phyloP scores from a whole-genome alignment of 305 asterid species.

The Caryopteris hybrid region DNA sequence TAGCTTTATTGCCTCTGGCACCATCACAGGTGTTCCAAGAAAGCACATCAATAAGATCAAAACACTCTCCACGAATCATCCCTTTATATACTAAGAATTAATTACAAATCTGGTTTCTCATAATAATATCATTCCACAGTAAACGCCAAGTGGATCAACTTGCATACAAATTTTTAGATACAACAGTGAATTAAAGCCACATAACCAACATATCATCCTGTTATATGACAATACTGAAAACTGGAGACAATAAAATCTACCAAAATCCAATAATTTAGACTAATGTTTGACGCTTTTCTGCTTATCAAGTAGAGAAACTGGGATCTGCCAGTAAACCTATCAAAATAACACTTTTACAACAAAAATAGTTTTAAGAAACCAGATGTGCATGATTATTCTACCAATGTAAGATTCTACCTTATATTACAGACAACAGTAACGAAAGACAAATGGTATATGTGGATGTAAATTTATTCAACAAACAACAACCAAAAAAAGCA shows the following conservation, averaged over 20 bases:
- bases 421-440: no score
- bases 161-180: no score
- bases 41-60: neutral
- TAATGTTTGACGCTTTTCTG: neutral
- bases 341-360: no score
- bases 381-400: no score
- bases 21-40: neutral
- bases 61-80: neutral
- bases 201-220: neutral
- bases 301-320: neutral
- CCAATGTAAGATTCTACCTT: neutral
- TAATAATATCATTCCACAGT: no score
- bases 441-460: no score
- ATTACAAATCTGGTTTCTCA: no score
- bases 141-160: no score
- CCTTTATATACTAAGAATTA: neutral
- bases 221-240: neutral
- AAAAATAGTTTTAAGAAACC: no score
- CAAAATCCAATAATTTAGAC: neutral
- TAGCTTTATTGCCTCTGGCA: no score
- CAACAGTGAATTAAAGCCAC: neutral
- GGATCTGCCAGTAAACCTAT: neutral
- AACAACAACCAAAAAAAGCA: no score
- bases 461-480: no score
- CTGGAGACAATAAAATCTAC: neutral